Percentiles rank a stretch among this genome's conserved stretches.
These are phyloP conservation scores for Micractinium sp. DNA, from an alignment of 139 green algal genomes.

Conservation along the genomic window DNA sequence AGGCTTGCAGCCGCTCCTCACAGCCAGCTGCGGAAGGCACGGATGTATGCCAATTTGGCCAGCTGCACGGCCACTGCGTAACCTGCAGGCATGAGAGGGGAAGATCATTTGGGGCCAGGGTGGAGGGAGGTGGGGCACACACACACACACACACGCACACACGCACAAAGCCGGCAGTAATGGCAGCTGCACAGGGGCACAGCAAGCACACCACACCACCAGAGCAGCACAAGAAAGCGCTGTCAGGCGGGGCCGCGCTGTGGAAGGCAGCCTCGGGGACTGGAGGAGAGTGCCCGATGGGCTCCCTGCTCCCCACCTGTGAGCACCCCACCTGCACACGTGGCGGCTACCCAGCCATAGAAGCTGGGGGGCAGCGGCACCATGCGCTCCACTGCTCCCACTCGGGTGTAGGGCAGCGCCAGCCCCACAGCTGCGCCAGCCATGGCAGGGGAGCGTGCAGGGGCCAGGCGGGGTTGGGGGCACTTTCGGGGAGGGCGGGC, in stretches of 20 bases:
- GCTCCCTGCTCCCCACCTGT: no score
- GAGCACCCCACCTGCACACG: not conserved
- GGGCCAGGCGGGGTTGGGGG: not conserved
- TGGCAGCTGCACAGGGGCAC: not conserved
- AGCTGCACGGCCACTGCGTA: conserved; percentile 5
- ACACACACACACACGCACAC: not conserved
- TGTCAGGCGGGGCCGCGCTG: no score
- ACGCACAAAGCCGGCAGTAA: not conserved
- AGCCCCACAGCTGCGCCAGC: conserved; percentile 19
- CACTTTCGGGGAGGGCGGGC: not conserved
- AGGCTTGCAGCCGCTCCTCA: not conserved
- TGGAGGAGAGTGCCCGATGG: no score
- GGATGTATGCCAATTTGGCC: conserved; percentile 10
- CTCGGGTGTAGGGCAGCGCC: conserved; percentile 32
- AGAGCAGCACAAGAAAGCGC: no score
- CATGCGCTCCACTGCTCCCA: conserved; percentile 9
- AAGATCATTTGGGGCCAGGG: not conserved
- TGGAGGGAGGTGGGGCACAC: not conserved
- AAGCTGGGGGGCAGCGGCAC: conserved; percentile 15
- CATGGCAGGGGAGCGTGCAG: not conserved
- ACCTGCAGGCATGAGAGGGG: not conserved
- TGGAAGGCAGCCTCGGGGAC: no score
- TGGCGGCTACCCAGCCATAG: conserved; percentile 30
- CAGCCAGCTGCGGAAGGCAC: conserved; percentile 3
- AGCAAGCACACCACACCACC: not conserved